phyloP scores from a whole-genome alignment of 78 protist genomes.

The Goniomonas avonlea region DNA sequence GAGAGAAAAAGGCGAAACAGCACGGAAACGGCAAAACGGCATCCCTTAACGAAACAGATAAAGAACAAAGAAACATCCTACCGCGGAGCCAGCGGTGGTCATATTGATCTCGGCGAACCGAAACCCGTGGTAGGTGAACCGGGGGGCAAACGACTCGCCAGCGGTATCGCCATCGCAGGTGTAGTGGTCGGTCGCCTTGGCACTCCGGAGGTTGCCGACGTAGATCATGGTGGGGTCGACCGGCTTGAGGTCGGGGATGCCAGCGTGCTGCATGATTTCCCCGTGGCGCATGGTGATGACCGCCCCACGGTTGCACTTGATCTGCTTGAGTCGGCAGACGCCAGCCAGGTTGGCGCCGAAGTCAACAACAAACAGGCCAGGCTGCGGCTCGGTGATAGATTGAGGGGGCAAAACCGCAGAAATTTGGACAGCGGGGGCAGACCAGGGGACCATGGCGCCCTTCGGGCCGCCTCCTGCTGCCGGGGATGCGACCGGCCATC shows the following conservation, averaged over 20 bases:
- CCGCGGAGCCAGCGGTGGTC: no score
- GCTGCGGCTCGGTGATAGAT: neutral
- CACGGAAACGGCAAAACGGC: no score
- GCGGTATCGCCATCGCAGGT: neutral
- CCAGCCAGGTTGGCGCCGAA: slow-evolving; percentile 27
- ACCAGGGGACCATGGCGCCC: slow-evolving; percentile 11
- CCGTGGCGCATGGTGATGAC: slow-evolving; percentile 15
- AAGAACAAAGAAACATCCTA: no score
- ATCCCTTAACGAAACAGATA: no score
- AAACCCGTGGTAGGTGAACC: slow-evolving; percentile 45
- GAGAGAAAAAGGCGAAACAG: no score
- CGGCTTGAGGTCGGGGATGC: neutral
- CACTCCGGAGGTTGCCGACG: slow-evolving; percentile 38
- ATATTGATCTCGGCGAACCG: slow-evolving; percentile 29
- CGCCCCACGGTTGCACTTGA: neutral
- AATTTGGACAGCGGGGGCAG: neutral
- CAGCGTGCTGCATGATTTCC: slow-evolving; percentile 33
- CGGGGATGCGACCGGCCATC: no score
- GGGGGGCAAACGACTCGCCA: slow-evolving; percentile 3
- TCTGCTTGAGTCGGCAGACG: neutral
- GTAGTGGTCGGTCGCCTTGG: slow-evolving; percentile 35
- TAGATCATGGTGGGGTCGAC: slow-evolving; percentile 12
- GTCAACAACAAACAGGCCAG: slow-evolving; percentile 12
- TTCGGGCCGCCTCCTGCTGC: neutral
- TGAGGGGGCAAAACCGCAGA: neutral